Base-by-base conservation (phyloP, 192 early-diverging fungal species). In the Coemansia sp. region DNA sequence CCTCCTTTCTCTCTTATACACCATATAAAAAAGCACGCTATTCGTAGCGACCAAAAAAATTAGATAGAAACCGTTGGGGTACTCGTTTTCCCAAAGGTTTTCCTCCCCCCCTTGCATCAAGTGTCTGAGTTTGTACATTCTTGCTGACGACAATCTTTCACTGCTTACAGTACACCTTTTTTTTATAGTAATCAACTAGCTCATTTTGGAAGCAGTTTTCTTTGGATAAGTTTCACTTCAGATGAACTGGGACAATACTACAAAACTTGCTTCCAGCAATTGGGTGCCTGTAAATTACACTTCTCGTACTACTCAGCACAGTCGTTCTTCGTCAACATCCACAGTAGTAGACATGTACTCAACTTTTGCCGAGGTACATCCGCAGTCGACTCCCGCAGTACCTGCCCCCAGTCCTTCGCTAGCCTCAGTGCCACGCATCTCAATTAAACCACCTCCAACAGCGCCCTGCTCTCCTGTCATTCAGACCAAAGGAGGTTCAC, bases 301-400 rank as follows among this genome's bases (percentile, higher is more conserved):
- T 34, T 34, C 61, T 25, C 38, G 61, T 32, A 53, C 61, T 3
- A 38, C 61, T 10, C 21, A 26, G 38, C 66, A 76, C 56, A 70
- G 67, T 53, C 73, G 73, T 60, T 65, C 73, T 16, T 71, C 74
- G 22, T 77, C 68, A 9, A 59, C 65, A 31, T 56, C 64, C 58
- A 70, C 74, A 19, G 47, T 71, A 1, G 73, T 76, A n/a, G 63
- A 62, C 21, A 63, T 52, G 49, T 31, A 54, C 34, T 54, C 60
- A 5, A 28, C 54, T n/a, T 6, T 56, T 5, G 47, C 34, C 25
- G 25, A 52, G 22, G 44, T 44, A 26, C 25, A 55, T n/a, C 44
- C 38, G 50, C 57, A 49, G 47, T 64, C 50, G 56, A 59, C 23
- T 28, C 30, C 49, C 51, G 49, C 60, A 62, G 54, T 60, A 10